Evolutionary conservation across 306 rosid species (phyloP).

Genomic region (Dalbergia cultrata): DNA sequence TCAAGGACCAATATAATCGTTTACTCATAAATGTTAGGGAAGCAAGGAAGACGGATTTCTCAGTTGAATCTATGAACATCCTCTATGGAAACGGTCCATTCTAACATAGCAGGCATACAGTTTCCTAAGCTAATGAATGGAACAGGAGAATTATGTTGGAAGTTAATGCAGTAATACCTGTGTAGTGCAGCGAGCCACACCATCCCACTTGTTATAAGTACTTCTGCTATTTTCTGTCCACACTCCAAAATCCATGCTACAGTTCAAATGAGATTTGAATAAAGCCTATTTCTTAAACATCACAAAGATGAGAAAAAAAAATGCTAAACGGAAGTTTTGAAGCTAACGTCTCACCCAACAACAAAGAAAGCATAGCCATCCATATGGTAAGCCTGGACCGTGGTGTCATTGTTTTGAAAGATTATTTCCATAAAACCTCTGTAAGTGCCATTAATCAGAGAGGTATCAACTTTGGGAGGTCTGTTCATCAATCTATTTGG

Average conservation of each 20-base stretch:
- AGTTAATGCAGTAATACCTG: slow-evolving; percentile 61
- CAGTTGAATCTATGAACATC: slow-evolving; percentile 14
- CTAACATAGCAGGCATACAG: background rate
- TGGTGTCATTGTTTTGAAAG: slow-evolving; percentile 84
- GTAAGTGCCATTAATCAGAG: slow-evolving; percentile 79
- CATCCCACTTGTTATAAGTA: slow-evolving; percentile 86
- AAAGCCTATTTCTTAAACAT: slow-evolving; percentile 25
- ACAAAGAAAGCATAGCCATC: slow-evolving; percentile 89
- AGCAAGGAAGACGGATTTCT: slow-evolving; percentile 9
- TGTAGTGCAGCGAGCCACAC: slow-evolving; percentile 79
- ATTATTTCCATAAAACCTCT: slow-evolving; percentile 88
- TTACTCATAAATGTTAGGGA: background rate
- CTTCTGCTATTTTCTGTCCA: slow-evolving; percentile 92
- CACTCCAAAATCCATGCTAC: slow-evolving; percentile 88
- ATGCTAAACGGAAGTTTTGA: background rate
- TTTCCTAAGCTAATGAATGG: slow-evolving; percentile 21
- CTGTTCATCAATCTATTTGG: slow-evolving; percentile 82
- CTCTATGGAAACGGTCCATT: slow-evolving; percentile 8
- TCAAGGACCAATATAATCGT: background rate
- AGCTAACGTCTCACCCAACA: slow-evolving; percentile 76
- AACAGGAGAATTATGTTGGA: background rate
- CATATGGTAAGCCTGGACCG: slow-evolving; percentile 83
- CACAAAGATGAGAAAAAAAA: background rate
- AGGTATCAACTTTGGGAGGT: slow-evolving; percentile 73
- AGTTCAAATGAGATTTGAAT: slow-evolving; percentile 38